Percentiles rank a stretch among this genome's conserved stretches.
Evolutionary conservation across 306 rosid species (phyloP).

Genomic region (Sesbania bispinosa): DNA sequence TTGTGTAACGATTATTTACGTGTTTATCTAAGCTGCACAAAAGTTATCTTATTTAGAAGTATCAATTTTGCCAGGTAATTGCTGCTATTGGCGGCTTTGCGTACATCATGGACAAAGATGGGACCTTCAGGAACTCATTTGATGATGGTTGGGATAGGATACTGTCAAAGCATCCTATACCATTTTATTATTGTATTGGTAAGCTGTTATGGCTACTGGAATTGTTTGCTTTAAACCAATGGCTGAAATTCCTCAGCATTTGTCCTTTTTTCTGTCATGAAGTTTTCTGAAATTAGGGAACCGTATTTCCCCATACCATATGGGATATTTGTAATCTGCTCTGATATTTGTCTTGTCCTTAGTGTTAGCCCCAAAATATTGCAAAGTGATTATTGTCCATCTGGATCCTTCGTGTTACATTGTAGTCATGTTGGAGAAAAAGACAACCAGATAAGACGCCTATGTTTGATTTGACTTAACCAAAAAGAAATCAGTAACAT

Average conservation of each 20-base stretch:
- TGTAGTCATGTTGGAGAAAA: background rate
- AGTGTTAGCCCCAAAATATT: background rate
- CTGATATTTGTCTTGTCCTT: conserved; percentile 6
- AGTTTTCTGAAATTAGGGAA: background rate
- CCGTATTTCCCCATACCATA: background rate
- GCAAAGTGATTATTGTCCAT: background rate
- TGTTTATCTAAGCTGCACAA: background rate
- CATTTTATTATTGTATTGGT: conserved; percentile 96
- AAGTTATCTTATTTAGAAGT: conserved; percentile 7
- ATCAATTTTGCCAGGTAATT: conserved; percentile 55
- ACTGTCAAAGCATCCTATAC: conserved; percentile 93
- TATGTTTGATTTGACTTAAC: conserved; percentile 8
- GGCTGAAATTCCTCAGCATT: background rate
- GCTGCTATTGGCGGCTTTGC: conserved; percentile 92
- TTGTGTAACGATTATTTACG: background rate
- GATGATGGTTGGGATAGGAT: conserved; percentile 95
- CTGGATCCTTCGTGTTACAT: background rate
- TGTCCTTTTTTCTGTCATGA: background rate
- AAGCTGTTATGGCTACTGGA: conserved; percentile 22
- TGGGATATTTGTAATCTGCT: conserved; percentile 2
- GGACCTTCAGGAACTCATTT: conserved; percentile 87
- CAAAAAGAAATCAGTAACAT: background rate
- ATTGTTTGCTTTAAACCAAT: background rate
- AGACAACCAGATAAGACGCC: too few relatives aligned
- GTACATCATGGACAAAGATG: conserved; percentile 94